Base-by-base conservation (phyloP, 768 basidiomycete genomes). In the Suillus occidentalis region DNA sequence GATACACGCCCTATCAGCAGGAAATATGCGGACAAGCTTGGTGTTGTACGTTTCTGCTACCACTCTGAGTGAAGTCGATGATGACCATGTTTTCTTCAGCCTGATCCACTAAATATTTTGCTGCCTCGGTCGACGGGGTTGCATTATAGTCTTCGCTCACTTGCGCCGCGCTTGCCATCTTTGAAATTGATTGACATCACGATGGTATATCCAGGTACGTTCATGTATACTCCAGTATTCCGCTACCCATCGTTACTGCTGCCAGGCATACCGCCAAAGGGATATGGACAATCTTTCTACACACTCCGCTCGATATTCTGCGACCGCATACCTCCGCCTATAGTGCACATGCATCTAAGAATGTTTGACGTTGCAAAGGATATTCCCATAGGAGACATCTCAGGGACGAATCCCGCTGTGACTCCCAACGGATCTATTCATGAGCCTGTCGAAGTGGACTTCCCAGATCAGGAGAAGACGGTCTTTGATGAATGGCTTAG, bases 61-160 rank as follows among this genome's bases (percentile, higher is more conserved):
- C 53, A 45, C 69, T 14, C 64, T 22, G 65, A 16, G 34, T 37
- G 64, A 62, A 65, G 28, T 67, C 20, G 56, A 64, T 72, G 50
- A 72, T 49, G 20, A 39, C 49, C 34, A 20, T 16, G 6, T 47
- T 28, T 39, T 56, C 60, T 47, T 8, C 68, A 99, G 96, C 72
- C 85, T 42, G 94, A 98, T 75, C 85, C 95, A 79, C 79, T 75
- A 59, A 87, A 98, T 73, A 75, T 85, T n/a, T 83, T 99, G 13
- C 85, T 98, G 56, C 97, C 97, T 6, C 88, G 96, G 62, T 95
- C 97, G 50, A 96, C 94, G 1, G 97, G 97, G 2, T 80, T 98
- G 64, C 89, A 91, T 65, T 92, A 92, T 73, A 91, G 88, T 69
- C 80, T 99, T 55, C 87, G 92, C 36, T 89, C 94, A 0, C 84